Percentiles rank a stretch among this genome's conserved stretches.
These are phyloP conservation scores for Phytophthora idaei DNA, from an alignment of 352 stramenopile genomes.

Conservation along the genomic window DNA sequence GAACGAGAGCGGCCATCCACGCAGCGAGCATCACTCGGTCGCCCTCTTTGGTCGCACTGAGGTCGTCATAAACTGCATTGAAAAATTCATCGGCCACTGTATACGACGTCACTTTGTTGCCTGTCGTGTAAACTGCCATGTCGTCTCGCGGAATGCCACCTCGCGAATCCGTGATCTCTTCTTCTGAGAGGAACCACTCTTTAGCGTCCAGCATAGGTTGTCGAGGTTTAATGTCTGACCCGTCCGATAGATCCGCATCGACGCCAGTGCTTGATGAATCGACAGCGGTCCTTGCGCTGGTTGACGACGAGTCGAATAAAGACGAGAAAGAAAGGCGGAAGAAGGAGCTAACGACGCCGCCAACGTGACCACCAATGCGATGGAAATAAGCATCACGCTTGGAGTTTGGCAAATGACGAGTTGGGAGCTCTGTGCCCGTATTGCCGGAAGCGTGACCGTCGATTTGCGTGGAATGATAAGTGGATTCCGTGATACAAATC, in stretches of 20 bases:
- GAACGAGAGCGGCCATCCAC: constrained; percentile 52
- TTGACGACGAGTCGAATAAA: constrained; percentile 1
- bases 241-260: constrained; percentile 17
- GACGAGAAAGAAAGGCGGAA: constrained; percentile 12
- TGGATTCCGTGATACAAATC: neutral
- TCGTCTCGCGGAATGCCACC: constrained; percentile 46
- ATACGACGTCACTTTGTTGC: constrained; percentile 52
- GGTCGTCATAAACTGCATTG: constrained; percentile 47
- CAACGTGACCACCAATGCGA: constrained; percentile 9
- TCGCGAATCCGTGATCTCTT: constrained; percentile 52
- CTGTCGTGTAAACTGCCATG: constrained; percentile 33
- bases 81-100: constrained; percentile 55
- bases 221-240: constrained; percentile 16
- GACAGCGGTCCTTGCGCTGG: neutral
- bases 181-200: constrained; percentile 57
- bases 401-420: too few species aligned
- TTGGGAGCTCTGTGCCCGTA: too few species aligned
- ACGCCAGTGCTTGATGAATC: neutral
- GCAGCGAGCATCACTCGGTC: constrained; percentile 45
- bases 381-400: constrained; percentile 8
- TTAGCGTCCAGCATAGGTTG: constrained; percentile 51
- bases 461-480: neutral
- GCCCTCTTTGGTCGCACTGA: constrained; percentile 26
- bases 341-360: neutral
- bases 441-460: too few species aligned